phyloP scores from a whole-genome alignment of 2,329 filamentous ascomycete genomes.

The Fusarium newnesense region DNA sequence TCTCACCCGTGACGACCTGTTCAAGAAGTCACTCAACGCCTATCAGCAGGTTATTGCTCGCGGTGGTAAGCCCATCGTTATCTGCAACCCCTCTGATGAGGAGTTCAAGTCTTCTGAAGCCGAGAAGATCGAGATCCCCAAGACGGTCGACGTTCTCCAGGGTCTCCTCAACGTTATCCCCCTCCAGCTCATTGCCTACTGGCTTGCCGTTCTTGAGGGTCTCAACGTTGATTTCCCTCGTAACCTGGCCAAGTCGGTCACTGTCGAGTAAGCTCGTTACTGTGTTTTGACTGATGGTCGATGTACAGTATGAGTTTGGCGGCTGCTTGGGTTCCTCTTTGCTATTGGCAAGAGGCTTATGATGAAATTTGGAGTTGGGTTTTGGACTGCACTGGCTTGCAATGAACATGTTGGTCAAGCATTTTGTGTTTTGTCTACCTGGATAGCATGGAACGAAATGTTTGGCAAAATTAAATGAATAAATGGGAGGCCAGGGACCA shows the following conservation, averaged over 20 bases:
- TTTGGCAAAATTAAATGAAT: conserved; percentile 39
- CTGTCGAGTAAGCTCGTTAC: conserved; percentile 80
- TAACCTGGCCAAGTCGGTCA: conserved; percentile 98
- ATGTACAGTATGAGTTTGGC: conserved; percentile 36
- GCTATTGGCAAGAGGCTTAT: conserved; percentile 36
- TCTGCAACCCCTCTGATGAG: conserved; percentile 90
- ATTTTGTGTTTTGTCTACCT: conserved; percentile 37
- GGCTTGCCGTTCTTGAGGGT: conserved; percentile 95
- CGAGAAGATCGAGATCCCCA: conserved; percentile 96
- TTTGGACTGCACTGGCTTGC: conserved; percentile 43
- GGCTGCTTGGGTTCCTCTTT: conserved; percentile 31
- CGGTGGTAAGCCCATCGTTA: conserved; percentile 95
- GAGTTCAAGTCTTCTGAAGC: conserved; percentile 91
- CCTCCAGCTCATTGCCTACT: conserved; percentile 97
- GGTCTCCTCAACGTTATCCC: conserved; percentile 98
- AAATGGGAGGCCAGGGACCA: conserved; percentile 35
- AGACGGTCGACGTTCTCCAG: conserved; percentile 94
- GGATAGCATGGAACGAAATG: conserved; percentile 35
- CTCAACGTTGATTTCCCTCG: conserved; percentile 98
- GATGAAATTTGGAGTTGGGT: conserved; percentile 45
- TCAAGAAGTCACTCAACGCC: conserved; percentile 98
- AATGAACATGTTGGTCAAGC: conserved; percentile 36
- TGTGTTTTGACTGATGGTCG: conserved; percentile 27
- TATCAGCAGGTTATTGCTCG: conserved; percentile 99
- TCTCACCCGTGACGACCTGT: conserved; percentile 92